These are phyloP conservation scores for Linum trigynum DNA, from an alignment of 345 rosid genomes.

Conservation along the genomic window DNA sequence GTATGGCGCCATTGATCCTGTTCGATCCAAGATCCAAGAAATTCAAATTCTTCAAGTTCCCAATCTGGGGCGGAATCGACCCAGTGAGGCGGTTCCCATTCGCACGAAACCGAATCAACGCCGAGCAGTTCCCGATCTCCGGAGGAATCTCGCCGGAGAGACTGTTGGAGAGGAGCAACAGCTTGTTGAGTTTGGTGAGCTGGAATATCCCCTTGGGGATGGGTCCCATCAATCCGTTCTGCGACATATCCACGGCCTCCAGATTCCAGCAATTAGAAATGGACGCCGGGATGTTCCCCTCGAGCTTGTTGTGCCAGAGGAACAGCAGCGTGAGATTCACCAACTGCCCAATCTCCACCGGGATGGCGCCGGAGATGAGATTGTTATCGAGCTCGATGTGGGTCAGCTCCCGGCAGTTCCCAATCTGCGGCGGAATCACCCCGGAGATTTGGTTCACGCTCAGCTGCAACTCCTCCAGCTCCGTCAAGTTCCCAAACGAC, in stretches of 20 bases:
- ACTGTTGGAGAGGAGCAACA: conserved; percentile 65
- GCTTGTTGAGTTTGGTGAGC: conserved; percentile 62
- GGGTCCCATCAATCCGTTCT: conserved; percentile 59
- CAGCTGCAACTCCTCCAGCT: conserved; percentile 60
- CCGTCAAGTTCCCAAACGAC: conserved; percentile 45
- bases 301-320: conserved; percentile 76
- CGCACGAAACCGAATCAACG: conserved; percentile 64
- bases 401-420: conserved; percentile 45
- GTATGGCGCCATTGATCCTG: conserved; percentile 47
- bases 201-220: conserved; percentile 59
- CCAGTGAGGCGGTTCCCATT: conserved; percentile 48
- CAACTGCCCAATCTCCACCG: conserved; percentile 49
- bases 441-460: conserved; percentile 75
- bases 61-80: conserved; percentile 45
- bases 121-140: conserved; percentile 58
- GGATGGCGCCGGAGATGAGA: conserved; percentile 61
- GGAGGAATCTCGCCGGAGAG: conserved; percentile 54
- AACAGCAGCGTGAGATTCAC: conserved; percentile 55
- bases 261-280: conserved; percentile 55
- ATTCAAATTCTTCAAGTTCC: conserved; percentile 46
- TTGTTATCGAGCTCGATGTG: conserved; percentile 84
- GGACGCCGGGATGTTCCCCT: conserved; percentile 58
- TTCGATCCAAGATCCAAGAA: conserved; percentile 70
- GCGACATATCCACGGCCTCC: conserved; percentile 75
- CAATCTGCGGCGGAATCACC: conserved; percentile 46